Evolutionary conservation across 2,329 filamentous ascomycete species (phyloP).

Genomic region (Nemania diffusa): DNA sequence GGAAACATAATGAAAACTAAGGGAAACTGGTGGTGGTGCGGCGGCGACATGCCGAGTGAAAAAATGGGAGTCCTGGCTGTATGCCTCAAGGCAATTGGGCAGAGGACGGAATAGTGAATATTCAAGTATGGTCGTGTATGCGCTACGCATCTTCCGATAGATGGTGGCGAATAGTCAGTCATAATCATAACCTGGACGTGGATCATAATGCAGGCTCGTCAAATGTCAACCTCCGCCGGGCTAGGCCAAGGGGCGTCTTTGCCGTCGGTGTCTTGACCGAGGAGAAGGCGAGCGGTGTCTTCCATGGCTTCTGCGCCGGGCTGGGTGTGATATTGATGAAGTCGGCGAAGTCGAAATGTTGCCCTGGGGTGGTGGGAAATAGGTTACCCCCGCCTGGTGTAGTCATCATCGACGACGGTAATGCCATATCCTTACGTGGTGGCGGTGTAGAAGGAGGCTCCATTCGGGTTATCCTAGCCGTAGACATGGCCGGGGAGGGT

Average conservation of each 20-base stretch:
- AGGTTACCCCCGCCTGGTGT: conserved; percentile 78
- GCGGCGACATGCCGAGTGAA: conserved; percentile 3
- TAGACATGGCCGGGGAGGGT: conserved; percentile 80
- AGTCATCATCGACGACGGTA: conserved; percentile 89
- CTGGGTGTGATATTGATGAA: conserved; percentile 98
- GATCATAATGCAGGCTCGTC: conserved; percentile 65
- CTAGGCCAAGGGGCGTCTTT: conserved; percentile 71
- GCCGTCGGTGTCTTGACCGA: conserved; percentile 49
- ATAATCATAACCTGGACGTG: conserved; percentile 21
- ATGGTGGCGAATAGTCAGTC: conserved; percentile 14
- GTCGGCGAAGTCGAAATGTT: conserved; percentile 91
- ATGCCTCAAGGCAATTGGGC: neutral
- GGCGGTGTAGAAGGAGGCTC: conserved; percentile 81
- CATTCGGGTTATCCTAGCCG: conserved; percentile 62
- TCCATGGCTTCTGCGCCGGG: conserved; percentile 90
- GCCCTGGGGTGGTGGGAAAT: conserved; percentile 81
- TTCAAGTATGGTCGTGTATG: conserved; percentile 9
- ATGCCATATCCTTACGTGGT: conserved; percentile 73
- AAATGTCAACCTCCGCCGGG: conserved; percentile 83
- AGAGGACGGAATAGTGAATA: neutral
- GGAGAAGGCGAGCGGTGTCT: conserved; percentile 73
- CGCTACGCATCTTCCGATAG: conserved; percentile 14
- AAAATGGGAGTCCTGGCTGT: neutral
- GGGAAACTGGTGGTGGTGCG: conserved; percentile 5
- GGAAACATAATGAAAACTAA: conserved; percentile 16